Evolutionary conservation across 306 rosid species (phyloP), one percentile per base, ranked within the genome.

Genomic region (Ammopiptanthus mongolicus): DNA sequence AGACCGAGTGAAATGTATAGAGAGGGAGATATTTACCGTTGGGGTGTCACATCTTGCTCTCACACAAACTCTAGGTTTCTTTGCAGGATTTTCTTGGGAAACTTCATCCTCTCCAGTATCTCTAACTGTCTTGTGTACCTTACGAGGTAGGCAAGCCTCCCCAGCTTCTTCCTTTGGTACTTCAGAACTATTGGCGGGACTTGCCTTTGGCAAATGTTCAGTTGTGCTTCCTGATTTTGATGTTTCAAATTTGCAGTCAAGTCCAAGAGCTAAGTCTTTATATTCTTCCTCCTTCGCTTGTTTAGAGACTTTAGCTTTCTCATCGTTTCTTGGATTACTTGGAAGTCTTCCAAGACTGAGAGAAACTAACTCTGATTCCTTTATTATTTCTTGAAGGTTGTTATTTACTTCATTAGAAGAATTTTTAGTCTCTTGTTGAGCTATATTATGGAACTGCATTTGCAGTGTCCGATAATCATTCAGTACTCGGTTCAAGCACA

Each of bases 11-110:
- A 11, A 57, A 55, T 33, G 37, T 1, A 21, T 5, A 4, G 15
- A 4, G 25, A 9, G n/a, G n/a, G 66, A 76, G 14, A 42, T 34
- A 69, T 84, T 84, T 62, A 93, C 98, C 61, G 96, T 93, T 73
- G 87, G 93, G 10, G 96, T 77, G 18, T 88, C 96, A 58, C 96
- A 88, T 65, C 96, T 83, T 34, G 84, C 86, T 73, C 93, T 83
- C 5, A 93, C 92, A 66, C 87, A 88, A 83, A 90, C 95, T 85
- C 98, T 90, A 47, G 95, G 76, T 80, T 76, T 93, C 88, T 90
- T 93, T 0, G 69, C 70, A 1, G 87, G 86, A 60, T 22, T 86
- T 25, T 87, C 90, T 1, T 77, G 87, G 0, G 84, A 73, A 77
- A 85, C 84, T 66, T 90, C 96, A 69, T 88, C 93, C 11, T 90